These are phyloP conservation scores for Amanita fuliginea DNA, from an alignment of 768 basidiomycete genomes.

Conservation along the genomic window DNA sequence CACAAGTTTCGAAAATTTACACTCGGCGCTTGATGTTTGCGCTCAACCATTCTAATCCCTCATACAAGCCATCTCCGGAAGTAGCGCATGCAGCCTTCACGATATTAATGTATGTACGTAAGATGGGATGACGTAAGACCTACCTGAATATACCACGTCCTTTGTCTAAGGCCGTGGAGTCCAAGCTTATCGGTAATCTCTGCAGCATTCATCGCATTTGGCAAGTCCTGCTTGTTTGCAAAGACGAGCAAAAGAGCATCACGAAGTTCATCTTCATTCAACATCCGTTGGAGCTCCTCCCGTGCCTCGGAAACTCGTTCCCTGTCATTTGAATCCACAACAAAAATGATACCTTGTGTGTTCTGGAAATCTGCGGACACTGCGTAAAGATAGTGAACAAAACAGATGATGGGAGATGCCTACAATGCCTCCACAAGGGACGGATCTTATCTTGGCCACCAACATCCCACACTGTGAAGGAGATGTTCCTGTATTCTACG, in stretches of 20 bases:
- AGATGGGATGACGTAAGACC: constrained; percentile 17
- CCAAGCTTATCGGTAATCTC: constrained; percentile 99
- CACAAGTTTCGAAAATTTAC: constrained; percentile 33
- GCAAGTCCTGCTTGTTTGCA: constrained; percentile 99
- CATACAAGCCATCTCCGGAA: constrained; percentile 96
- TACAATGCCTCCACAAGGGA: constrained; percentile 99
- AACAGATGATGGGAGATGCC: constrained; percentile 25
- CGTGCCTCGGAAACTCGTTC: constrained; percentile 99
- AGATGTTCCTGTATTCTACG: constrained; percentile 99
- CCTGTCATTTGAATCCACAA: constrained; percentile 98
- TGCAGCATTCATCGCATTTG: constrained; percentile 98
- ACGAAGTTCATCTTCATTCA: constrained; percentile 98
- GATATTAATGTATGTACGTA: constrained; percentile 10
- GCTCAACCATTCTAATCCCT: constrained; percentile 96
- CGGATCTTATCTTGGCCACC: constrained; percentile 99
- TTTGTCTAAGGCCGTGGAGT: constrained; percentile 91
- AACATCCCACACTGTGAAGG: constrained; percentile 99
- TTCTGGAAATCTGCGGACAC: constrained; percentile 92
- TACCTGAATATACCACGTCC: constrained; percentile 97
- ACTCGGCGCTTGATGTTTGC: constrained; percentile 80
- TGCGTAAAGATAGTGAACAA: constrained; percentile 10
- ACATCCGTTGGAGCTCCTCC: constrained; percentile 98
- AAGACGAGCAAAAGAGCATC: constrained; percentile 98
- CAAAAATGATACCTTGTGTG: constrained; percentile 99
- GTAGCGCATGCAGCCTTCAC: constrained; percentile 92